These are phyloP conservation scores for Xylariaceae sp. DNA, from an alignment of 2,329 filamentous ascomycete genomes.

Conservation along the genomic window DNA sequence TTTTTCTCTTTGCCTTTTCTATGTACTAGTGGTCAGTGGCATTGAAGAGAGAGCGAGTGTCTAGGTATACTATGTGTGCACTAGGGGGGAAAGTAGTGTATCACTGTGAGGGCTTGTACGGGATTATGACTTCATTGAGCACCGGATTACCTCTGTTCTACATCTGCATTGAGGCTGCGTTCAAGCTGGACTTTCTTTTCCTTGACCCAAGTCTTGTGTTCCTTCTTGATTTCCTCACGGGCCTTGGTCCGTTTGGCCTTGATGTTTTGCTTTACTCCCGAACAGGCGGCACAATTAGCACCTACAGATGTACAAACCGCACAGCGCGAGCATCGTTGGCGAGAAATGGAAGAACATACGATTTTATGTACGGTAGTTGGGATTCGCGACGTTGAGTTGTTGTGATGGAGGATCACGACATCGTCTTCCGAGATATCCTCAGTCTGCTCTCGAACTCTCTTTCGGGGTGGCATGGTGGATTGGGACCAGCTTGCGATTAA, in stretches of 20 bases:
- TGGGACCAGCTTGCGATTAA: too few species aligned
- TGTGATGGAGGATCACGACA: constrained; percentile 6
- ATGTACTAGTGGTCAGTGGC: neutral
- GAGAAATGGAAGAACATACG: constrained; percentile 13
- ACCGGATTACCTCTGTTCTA: constrained; percentile 18
- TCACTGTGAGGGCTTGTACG: too few species aligned
- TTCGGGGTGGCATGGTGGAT: neutral
- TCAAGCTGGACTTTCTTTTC: constrained; percentile 16
- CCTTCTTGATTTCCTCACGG: constrained; percentile 17
- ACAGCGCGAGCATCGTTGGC: neutral
- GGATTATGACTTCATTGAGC: neutral
- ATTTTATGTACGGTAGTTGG: constrained; percentile 22
- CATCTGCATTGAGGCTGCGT: constrained; percentile 14
- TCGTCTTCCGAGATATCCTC: constrained; percentile 7
- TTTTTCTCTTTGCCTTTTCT: neutral
- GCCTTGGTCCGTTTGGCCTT: constrained; percentile 15
- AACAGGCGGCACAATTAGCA: constrained; percentile 9
- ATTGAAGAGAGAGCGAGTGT: too few species aligned
- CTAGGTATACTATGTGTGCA: too few species aligned
- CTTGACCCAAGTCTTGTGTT: constrained; percentile 12
- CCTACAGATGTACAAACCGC: neutral
- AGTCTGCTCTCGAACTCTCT: neutral
- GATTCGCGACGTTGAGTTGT: constrained; percentile 7
- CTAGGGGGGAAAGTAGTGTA: too few species aligned
- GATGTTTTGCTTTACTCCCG: constrained; percentile 18